phyloP scores from a whole-genome alignment of 2,329 filamentous ascomycete species.

The Kalaharituber pfeilii region DNA sequence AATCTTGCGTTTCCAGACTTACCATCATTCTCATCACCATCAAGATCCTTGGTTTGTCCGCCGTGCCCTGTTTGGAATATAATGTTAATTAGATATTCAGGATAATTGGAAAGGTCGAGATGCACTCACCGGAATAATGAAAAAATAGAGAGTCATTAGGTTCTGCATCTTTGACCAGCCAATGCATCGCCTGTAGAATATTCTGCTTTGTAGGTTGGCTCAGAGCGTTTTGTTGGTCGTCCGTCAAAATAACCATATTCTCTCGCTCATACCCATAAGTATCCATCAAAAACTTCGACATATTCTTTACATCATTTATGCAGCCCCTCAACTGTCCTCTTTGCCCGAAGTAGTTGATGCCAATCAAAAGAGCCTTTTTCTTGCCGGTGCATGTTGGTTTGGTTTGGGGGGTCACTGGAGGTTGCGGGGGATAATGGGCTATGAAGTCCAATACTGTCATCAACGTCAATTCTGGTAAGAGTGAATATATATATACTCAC shows the following conservation, averaged over 20 bases:
- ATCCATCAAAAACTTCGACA: slow-evolving; percentile 52
- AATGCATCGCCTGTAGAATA: slow-evolving; percentile 56
- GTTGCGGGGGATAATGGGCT: background rate
- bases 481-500: too few relatives aligned
- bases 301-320: slow-evolving; percentile 67
- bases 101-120: background rate
- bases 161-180: slow-evolving; percentile 52
- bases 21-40: slow-evolving; percentile 63
- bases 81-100: slow-evolving; percentile 1
- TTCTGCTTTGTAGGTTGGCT: slow-evolving; percentile 60
- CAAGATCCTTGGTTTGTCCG: slow-evolving; percentile 53
- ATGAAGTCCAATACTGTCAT: too few relatives aligned
- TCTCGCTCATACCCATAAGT: slow-evolving; percentile 54
- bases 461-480: too few relatives aligned
- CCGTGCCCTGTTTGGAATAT: slow-evolving; percentile 42
- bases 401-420: slow-evolving; percentile 2
- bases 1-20: slow-evolving; percentile 5
- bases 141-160: slow-evolving; percentile 64
- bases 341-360: slow-evolving; percentile 66
- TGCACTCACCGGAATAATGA: slow-evolving; percentile 48
- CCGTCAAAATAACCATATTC: slow-evolving; percentile 64
- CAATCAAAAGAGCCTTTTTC: slow-evolving; percentile 57
- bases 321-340: slow-evolving; percentile 55
- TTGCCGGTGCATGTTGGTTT: slow-evolving; percentile 44
- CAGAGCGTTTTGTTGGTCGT: slow-evolving; percentile 52